Conservation (phyloP, 2,329 filamentous ascomycete genomes). For the Calcarisporium arbuscula region DNA sequence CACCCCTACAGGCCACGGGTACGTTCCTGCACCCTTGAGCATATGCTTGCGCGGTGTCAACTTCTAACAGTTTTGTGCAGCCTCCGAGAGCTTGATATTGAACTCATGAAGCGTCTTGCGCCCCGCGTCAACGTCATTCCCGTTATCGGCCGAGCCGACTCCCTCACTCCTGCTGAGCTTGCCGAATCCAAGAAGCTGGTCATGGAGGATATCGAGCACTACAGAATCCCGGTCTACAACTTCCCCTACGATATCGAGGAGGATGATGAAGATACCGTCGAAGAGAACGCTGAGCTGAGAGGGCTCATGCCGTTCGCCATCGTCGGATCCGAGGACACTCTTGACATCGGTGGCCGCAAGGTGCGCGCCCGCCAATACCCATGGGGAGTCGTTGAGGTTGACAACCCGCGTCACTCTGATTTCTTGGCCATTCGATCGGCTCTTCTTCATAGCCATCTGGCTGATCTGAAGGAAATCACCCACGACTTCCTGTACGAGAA, state of each 20-base stretch:
- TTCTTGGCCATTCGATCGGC: conserved; percentile 96
- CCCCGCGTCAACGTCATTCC: conserved; percentile 98
- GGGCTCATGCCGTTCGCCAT: conserved; percentile 99
- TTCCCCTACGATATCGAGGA: conserved; percentile 99
- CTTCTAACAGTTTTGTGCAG: conserved; percentile 41
- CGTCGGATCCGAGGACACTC: conserved; percentile 90
- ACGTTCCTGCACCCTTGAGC: conserved; percentile 26
- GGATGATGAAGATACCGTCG: conserved; percentile 97
- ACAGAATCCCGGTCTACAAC: conserved; percentile 99
- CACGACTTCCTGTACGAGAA: conserved; percentile 99
- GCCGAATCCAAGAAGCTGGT: conserved; percentile 99
- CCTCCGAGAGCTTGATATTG: conserved; percentile 96
- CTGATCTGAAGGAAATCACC: conserved; percentile 98
- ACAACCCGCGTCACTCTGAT: conserved; percentile 97
- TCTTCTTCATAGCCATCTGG: conserved; percentile 93
- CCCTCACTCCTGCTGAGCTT: conserved; percentile 89
- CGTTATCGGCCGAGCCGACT: conserved; percentile 97
- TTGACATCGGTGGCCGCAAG: conserved; percentile 88
- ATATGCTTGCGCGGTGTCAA: neutral
- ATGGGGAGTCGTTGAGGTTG: conserved; percentile 98
- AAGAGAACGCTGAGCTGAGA: conserved; percentile 96
- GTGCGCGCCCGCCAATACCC: conserved; percentile 96
- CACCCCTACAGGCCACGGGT: conserved; percentile 94
- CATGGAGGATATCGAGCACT: conserved; percentile 99
- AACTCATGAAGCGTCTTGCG: conserved; percentile 98